Conservation (phyloP, 2,329 filamentous ascomycete genomes). For the Epichloe gansuensis region DNA sequence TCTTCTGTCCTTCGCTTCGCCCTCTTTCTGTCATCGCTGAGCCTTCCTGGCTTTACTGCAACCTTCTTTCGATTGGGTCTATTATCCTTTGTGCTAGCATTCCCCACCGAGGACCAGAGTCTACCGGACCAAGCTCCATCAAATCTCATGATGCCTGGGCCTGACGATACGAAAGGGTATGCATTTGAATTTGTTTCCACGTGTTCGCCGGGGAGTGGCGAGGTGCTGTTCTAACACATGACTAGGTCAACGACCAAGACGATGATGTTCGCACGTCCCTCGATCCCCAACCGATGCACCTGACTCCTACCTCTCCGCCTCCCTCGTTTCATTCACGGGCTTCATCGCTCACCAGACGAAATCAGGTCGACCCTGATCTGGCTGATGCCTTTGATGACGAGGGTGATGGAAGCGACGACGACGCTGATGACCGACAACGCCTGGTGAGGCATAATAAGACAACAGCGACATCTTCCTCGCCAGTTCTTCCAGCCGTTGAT, state of each 20-base stretch:
- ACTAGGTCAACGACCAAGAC: constrained; percentile 46
- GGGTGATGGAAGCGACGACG: constrained; percentile 64
- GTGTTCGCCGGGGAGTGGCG: too few relatives aligned
- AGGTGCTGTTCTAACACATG: not conserved
- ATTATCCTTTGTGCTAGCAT: not conserved
- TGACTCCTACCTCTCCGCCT: constrained; percentile 47
- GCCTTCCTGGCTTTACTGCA: not conserved
- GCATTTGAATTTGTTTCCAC: constrained; percentile 10
- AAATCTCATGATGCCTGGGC: constrained; percentile 34
- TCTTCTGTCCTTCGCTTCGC: not conserved
- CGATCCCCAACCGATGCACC: constrained; percentile 19
- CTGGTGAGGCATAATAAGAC: constrained; percentile 58
- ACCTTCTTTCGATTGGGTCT: not conserved
- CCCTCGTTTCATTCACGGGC: constrained; percentile 84
- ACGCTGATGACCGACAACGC: constrained; percentile 69
- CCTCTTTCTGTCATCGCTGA: not conserved
- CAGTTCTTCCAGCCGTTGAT: not conserved
- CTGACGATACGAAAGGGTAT: constrained; percentile 42
- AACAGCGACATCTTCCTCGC: constrained; percentile 12
- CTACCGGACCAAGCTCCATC: not conserved
- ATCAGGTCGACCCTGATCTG: constrained; percentile 61
- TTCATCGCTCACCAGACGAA: constrained; percentile 39
- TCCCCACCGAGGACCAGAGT: not conserved
- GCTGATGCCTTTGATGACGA: constrained; percentile 89
- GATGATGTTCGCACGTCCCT: constrained; percentile 19